Percentiles rank a stretch among this genome's conserved stretches.
phyloP scores from a whole-genome alignment of 345 rosid genomes.

The Eucalyptus paniculata region DNA sequence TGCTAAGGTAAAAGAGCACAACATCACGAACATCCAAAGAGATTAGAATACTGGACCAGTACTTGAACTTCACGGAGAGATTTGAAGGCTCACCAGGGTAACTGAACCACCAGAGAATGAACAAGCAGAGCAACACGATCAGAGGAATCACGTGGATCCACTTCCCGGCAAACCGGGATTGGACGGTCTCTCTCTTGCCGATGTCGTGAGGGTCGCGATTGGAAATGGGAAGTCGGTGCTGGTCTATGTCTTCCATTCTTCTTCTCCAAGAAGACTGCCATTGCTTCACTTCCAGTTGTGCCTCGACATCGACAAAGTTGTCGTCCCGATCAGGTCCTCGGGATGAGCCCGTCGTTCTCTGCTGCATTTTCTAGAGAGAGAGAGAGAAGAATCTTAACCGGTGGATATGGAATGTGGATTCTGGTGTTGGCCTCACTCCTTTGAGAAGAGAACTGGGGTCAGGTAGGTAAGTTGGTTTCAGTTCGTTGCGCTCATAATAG shows the following conservation, averaged over 20 bases:
- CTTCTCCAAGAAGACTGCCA: not conserved
- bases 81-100: constrained; percentile 22
- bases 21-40: not conserved
- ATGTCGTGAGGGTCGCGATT: not conserved
- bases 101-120: constrained; percentile 60
- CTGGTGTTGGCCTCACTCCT: not conserved
- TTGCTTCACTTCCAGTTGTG: not conserved
- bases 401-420: not conserved
- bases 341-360: not conserved
- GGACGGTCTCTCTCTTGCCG: constrained; percentile 6
- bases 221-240: constrained; percentile 14
- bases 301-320: not conserved
- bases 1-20: not conserved
- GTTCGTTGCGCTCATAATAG: not conserved
- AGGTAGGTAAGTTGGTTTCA: not conserved
- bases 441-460: not conserved
- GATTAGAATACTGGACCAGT: not conserved
- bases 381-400: not conserved
- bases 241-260: not conserved
- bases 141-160: constrained; percentile 44
- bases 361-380: not conserved
- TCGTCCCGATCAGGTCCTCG: not conserved
- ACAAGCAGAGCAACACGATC: constrained; percentile 27
- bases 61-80: not conserved
- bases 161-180: constrained; percentile 5